Percentiles rank a stretch among this genome's conserved stretches.
Evolutionary conservation across 257 asterid species (phyloP).

Genomic region (Sherardia arvensis): DNA sequence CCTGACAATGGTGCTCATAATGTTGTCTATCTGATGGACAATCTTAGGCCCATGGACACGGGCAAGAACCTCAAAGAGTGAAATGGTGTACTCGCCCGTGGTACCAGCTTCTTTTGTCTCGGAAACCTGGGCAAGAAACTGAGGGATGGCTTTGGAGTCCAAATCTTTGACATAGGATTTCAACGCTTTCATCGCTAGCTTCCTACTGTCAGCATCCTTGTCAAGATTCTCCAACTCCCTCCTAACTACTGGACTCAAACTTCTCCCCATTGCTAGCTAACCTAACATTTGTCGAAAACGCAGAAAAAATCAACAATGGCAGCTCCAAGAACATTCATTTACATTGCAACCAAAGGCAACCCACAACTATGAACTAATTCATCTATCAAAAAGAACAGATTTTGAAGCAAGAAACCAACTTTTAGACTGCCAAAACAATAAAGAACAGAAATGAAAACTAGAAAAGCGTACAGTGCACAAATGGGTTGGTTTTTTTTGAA

Average conservation of each 20-base stretch:
- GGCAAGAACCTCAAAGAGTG: constrained; percentile 85
- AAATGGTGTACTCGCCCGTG: constrained; percentile 76
- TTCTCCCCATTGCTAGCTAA: constrained; percentile 48
- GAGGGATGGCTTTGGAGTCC: constrained; percentile 91
- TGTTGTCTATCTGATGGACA: constrained; percentile 68
- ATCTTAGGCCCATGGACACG: constrained; percentile 83
- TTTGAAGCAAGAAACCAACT: background rate
- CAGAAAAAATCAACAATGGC: background rate
- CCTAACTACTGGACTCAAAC: constrained; percentile 60
- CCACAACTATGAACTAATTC: background rate
- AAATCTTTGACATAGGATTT: constrained; percentile 76
- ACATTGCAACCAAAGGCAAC: background rate
- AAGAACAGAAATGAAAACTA: background rate
- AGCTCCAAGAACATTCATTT: background rate
- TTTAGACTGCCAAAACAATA: background rate
- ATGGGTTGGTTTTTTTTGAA: background rate
- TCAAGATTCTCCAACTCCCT: constrained; percentile 86
- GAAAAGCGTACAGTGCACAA: background rate
- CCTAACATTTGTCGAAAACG: background rate
- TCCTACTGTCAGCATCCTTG: constrained; percentile 83
- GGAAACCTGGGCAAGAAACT: constrained; percentile 87
- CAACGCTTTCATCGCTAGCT: constrained; percentile 82
- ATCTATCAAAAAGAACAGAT: background rate
- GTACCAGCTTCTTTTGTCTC: constrained; percentile 65
- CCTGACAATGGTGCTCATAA: constrained; percentile 67